These are phyloP conservation scores for Gymnopilus dilepis DNA, from an alignment of 768 basidiomycete species.

Conservation along the genomic window DNA sequence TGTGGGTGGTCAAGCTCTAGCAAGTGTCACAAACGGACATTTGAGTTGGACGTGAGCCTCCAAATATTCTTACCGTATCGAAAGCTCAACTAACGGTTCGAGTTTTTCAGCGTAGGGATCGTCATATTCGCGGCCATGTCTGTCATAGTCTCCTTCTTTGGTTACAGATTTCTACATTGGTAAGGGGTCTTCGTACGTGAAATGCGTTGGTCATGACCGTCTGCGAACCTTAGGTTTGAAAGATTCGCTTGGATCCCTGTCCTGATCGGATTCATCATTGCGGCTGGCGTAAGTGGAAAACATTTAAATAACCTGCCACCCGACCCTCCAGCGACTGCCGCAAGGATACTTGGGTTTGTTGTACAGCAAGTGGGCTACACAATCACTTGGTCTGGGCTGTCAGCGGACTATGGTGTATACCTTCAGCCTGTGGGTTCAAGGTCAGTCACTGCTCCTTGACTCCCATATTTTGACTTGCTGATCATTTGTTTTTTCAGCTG, in stretches of 20 bases:
- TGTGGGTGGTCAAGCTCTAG: conserved; percentile 55
- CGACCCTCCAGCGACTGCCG: conserved; percentile 54
- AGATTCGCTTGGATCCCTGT: conserved; percentile 79
- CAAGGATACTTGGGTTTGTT: conserved; percentile 62
- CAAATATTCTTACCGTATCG: no score
- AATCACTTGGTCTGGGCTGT: conserved; percentile 61
- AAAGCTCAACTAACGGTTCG: neutral
- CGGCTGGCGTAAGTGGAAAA: conserved; percentile 70
- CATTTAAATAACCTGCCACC: conserved; percentile 56
- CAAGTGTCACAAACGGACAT: conserved; percentile 32
- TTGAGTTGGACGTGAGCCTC: conserved; percentile 38
- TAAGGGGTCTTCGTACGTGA: conserved; percentile 17
- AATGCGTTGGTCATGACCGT: neutral
- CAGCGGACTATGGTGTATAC: conserved; percentile 78
- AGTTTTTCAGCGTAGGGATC: conserved; percentile 68
- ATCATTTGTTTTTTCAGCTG: conserved; percentile 39
- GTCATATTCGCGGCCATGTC: conserved; percentile 77
- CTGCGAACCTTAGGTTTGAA: conserved; percentile 54
- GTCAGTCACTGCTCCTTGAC: neutral
- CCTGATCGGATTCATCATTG: conserved; percentile 70
- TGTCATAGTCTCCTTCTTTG: conserved; percentile 65
- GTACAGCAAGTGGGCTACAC: conserved; percentile 73
- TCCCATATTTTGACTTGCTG: neutral
- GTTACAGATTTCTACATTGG: conserved; percentile 52
- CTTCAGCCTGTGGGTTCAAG: conserved; percentile 32